phyloP scores from a whole-genome alignment of 2,329 filamentous ascomycete genomes.

The Byssochlamys sp. region DNA sequence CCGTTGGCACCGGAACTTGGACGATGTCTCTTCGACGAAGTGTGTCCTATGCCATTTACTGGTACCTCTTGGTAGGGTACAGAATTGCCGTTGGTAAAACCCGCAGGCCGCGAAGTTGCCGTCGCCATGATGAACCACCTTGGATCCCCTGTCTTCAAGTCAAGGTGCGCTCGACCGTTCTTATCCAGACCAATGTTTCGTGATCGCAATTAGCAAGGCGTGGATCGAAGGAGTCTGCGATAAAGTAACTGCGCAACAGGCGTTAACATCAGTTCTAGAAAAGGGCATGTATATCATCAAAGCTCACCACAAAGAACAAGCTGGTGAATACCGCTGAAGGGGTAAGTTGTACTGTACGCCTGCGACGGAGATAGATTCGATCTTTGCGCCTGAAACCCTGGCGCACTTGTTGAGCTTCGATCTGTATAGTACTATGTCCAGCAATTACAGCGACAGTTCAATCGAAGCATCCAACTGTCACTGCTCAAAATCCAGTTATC shows the following conservation, averaged over 20 bases:
- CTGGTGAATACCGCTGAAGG: background rate
- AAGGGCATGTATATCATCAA: background rate
- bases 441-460: background rate
- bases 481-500: background rate
- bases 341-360: background rate
- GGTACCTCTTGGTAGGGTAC: constrained; percentile 6
- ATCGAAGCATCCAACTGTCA: background rate
- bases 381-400: background rate
- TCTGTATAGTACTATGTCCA: background rate
- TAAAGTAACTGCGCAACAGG: background rate
- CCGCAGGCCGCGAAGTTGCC: constrained; percentile 3
- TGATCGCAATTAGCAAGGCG: background rate
- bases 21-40: constrained; percentile 13
- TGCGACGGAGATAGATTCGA: background rate
- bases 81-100: constrained; percentile 5
- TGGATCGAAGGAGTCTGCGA: background rate
- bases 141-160: background rate
- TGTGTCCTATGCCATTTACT: constrained; percentile 11
- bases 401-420: background rate
- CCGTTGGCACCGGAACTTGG: background rate
- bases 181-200: background rate
- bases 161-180: background rate
- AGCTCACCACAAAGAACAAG: background rate
- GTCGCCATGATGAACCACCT: constrained; percentile 9
- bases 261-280: background rate